Conservation (phyloP, 257 asterid genomes). For the Petunia axillaris region DNA sequence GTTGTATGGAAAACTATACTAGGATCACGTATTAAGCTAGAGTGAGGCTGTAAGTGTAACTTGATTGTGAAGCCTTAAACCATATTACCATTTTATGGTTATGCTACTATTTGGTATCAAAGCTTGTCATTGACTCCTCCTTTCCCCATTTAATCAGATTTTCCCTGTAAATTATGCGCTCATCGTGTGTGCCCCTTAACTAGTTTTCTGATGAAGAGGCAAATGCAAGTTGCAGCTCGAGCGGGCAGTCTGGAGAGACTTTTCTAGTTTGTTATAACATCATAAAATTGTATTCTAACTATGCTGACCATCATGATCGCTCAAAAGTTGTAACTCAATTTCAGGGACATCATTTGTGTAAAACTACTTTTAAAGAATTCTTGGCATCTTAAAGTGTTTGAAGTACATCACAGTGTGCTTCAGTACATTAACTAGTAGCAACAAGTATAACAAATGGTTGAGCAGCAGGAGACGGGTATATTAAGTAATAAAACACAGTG, state of each 20-base stretch:
- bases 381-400: not conserved
- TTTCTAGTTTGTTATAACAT: constrained; percentile 1
- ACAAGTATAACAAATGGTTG: not conserved
- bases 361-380: not conserved
- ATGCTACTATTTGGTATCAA: not conserved
- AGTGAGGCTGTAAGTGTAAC: not conserved
- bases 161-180: not conserved
- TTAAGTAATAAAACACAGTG: not conserved
- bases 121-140: not conserved
- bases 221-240: not conserved
- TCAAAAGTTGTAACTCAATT: not conserved
- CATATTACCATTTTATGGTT: not conserved
- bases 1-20: not conserved
- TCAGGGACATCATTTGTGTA: not conserved
- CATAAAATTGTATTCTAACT: not conserved
- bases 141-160: not conserved
- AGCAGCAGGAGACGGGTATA: not conserved
- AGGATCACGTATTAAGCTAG: not conserved
- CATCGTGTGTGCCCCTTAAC: not conserved
- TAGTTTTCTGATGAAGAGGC: not conserved
- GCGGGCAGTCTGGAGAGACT: not conserved
- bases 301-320: not conserved
- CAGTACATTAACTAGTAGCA: not conserved
- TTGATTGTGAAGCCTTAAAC: not conserved
- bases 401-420: not conserved